Base-by-base conservation (phyloP, 495 filamentous ascomycete species). In the Penicillium angulare region DNA sequence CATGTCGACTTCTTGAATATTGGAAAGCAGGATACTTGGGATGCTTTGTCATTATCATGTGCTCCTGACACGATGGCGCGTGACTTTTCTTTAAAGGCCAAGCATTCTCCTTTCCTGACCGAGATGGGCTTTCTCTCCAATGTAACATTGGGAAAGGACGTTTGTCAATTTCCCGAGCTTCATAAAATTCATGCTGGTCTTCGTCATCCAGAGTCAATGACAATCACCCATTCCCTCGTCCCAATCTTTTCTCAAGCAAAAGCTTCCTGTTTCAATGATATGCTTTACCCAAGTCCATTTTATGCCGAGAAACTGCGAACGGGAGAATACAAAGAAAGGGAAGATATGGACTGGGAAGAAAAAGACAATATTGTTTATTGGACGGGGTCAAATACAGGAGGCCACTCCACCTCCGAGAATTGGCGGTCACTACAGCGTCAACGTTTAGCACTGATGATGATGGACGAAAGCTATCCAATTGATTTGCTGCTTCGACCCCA, bases 371-470 rank as follows among this genome's bases (percentile, higher is more conserved):
- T 56, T 17, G 7, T 78, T 2, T 78, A 77, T 54, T 79, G 76
- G 76, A 64, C 71, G 3, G 76, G 76, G 3, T 61, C 58, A 6
- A 73, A 57, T 7, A 79, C 69, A 0, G 76, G 76, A 36, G 71
- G 68, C 5, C 59, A 53, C 26, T 53, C 53, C 27, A 31, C 17
- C 1, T 13, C 21, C 10, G 49, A 53, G 6, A 22, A 16, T 7
- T 60, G 53, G 57, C 45, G 22, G 5, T 38, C 49, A 7, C 45
- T 56, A 17, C 45, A 48, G n/a, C 44, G 57, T 3, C 57, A 60
- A 32, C 41, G 42, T 10, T 27, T 27, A 27, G 26, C 26, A 27
- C 26, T 27, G 10, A 27, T 27, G 26, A 27, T 10, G 10, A 5
- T 27, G 5, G 26, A 27, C 10, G 10, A 27, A 27, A 27, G 10